These are phyloP conservation scores for Teunomyces funiuensis DNA, from an alignment of 805 yeast species.

Conservation along the genomic window DNA sequence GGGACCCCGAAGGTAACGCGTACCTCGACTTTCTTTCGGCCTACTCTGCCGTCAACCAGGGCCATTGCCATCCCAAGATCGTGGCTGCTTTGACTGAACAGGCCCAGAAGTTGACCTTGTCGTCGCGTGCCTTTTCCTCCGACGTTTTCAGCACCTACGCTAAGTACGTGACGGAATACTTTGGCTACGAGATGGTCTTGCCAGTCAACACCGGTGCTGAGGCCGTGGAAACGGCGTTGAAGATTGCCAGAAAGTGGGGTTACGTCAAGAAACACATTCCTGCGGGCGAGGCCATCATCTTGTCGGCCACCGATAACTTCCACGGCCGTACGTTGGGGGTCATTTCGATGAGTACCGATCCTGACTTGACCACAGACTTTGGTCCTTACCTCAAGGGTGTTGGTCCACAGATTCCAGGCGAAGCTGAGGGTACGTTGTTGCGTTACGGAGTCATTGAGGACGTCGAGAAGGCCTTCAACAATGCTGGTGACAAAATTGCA, in stretches of 20 bases:
- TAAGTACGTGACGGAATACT: slow-evolving; percentile 82
- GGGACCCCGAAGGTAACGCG: slow-evolving; percentile 98
- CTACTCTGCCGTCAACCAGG: slow-evolving; percentile 96
- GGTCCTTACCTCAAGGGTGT: slow-evolving; percentile 88
- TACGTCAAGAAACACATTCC: slow-evolving; percentile 84
- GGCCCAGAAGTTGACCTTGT: slow-evolving; percentile 78
- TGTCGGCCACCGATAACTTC: slow-evolving; percentile 87
- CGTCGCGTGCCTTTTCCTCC: slow-evolving; percentile 90
- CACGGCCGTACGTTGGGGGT: slow-evolving; percentile 96
- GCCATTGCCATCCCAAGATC: slow-evolving; percentile 96
- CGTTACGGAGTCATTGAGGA: slow-evolving; percentile 88
- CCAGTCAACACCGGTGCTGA: slow-evolving; percentile 99
- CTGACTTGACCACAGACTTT: slow-evolving; percentile 82
- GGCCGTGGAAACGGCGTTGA: slow-evolving; percentile 94
- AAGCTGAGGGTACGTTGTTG: slow-evolving; percentile 54
- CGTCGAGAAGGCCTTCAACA: slow-evolving; percentile 74
- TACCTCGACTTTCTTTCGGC: slow-evolving; percentile 92
- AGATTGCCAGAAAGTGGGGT: slow-evolving; percentile 97
- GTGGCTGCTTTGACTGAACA: slow-evolving; percentile 82
- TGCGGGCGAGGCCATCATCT: slow-evolving; percentile 77
- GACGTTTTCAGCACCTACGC: slow-evolving; percentile 87
- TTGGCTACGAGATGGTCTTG: slow-evolving; percentile 86
- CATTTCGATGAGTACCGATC: slow-evolving; percentile 94
- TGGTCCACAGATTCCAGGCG: slow-evolving; percentile 83
- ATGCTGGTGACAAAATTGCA: slow-evolving; percentile 86